These are phyloP conservation scores for Talaromyces wortmannii DNA, from an alignment of 495 filamentous ascomycete species.

Conservation along the genomic window DNA sequence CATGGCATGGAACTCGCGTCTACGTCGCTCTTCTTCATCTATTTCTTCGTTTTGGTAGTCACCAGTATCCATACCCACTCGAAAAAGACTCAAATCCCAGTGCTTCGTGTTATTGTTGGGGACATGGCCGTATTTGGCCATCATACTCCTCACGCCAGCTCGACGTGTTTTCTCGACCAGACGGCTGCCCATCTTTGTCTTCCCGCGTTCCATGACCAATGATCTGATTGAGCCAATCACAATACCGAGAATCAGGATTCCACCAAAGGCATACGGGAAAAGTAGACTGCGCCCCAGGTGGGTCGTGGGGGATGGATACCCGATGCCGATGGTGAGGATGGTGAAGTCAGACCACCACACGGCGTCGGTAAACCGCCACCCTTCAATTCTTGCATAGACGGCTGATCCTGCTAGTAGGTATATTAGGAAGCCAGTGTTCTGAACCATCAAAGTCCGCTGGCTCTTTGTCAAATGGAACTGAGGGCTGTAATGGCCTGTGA, in stretches of 20 bases:
- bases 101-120: background rate
- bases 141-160: constrained; percentile 35
- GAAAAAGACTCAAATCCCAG: no score
- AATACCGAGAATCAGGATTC: constrained; percentile 77
- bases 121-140: constrained; percentile 6
- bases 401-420: constrained; percentile 71
- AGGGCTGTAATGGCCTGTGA: constrained; percentile 53
- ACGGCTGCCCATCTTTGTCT: constrained; percentile 59
- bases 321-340: constrained; percentile 77
- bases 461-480: constrained; percentile 66
- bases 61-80: no score
- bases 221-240: constrained; percentile 77
- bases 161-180: constrained; percentile 64
- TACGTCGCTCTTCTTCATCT: constrained; percentile 51
- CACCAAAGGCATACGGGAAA: constrained; percentile 74
- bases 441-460: constrained; percentile 81
- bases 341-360: constrained; percentile 84
- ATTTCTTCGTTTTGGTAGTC: background rate
- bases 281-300: constrained; percentile 60
- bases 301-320: constrained; percentile 57
- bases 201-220: constrained; percentile 71
- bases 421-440: constrained; percentile 71
- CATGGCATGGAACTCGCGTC: constrained; percentile 74
- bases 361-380: constrained; percentile 71
- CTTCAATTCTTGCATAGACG: constrained; percentile 65